Percentiles rank a stretch among this genome's conserved stretches.
Evolutionary conservation across 163 green algal species (phyloP).

Genomic region (Scenedesmus sp.): DNA sequence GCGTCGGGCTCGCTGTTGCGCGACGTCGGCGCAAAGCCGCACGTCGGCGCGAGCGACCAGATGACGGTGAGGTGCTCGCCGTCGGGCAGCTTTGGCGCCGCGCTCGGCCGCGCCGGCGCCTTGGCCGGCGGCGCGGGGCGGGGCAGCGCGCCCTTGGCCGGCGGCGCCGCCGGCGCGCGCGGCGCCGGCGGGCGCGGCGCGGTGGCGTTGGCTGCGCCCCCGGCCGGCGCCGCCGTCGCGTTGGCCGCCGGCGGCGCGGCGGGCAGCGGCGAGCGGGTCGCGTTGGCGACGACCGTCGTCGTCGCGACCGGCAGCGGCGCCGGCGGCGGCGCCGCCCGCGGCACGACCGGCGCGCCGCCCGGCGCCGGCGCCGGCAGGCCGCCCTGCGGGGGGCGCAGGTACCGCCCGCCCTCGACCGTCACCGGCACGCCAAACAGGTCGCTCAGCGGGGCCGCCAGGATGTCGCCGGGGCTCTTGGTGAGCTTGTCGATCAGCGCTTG

Average conservation of each 20-base stretch:
- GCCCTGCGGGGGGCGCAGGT: neutral
- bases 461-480: neutral
- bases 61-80: neutral
- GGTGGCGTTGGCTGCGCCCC: neutral
- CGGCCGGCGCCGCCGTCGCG: neutral
- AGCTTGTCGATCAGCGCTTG: slow-evolving; percentile 9
- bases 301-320: too few relatives aligned
- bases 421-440: slow-evolving; percentile 4
- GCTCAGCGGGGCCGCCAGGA: slow-evolving; percentile 2
- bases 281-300: too few relatives aligned
- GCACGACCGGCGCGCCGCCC: too few relatives aligned
- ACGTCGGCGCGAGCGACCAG: slow-evolving; percentile 6
- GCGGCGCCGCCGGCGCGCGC: neutral
- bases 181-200: neutral
- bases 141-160: neutral
- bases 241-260: slow-evolving; percentile 1
- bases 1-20: slow-evolving; percentile 14
- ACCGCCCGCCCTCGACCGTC: neutral
- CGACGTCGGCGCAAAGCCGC: neutral
- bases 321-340: too few relatives aligned
- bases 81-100: neutral
- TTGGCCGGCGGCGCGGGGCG: neutral
- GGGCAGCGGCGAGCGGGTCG: too few relatives aligned
- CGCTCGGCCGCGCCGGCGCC: neutral
- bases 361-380: neutral